These are phyloP conservation scores for Quercus robur DNA, from an alignment of 306 rosid species.

Conservation along the genomic window DNA sequence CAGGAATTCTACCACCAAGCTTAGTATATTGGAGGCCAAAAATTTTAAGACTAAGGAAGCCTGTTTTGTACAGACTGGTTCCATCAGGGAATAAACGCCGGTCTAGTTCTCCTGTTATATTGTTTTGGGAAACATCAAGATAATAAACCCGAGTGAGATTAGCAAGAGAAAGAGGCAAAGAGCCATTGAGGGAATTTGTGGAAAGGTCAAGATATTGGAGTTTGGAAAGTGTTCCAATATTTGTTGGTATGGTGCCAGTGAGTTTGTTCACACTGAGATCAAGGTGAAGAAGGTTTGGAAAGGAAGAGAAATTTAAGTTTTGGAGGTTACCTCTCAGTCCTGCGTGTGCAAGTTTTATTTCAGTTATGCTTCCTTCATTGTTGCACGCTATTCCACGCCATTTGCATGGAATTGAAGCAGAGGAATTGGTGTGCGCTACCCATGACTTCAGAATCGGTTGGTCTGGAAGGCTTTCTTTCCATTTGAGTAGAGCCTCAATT, in stretches of 20 bases:
- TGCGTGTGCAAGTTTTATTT: rapidly evolving
- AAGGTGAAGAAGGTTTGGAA: background rate
- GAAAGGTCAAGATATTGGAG: background rate
- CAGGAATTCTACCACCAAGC: constrained; percentile 39
- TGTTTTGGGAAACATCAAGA: constrained; percentile 41
- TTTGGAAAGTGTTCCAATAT: background rate
- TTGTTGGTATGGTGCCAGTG: background rate
- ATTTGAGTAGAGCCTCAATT: background rate
- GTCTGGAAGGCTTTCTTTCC: background rate
- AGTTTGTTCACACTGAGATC: constrained; percentile 23
- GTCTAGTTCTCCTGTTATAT: constrained; percentile 39
- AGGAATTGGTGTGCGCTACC: background rate
- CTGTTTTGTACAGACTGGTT: constrained; percentile 11
- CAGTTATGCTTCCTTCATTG: background rate
- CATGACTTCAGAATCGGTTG: background rate
- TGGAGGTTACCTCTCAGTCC: rapidly evolving
- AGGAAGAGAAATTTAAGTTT: background rate
- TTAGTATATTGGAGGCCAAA: constrained; percentile 25
- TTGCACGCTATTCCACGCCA: no score
- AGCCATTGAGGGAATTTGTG: constrained; percentile 15
- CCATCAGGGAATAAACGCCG: constrained; percentile 43
- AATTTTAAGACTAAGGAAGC: constrained; percentile 25
- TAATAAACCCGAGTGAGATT: constrained; percentile 24
- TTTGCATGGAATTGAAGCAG: no score
- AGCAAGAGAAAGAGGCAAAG: constrained; percentile 30